These are phyloP conservation scores for Tuber umbilicatum DNA, from an alignment of 495 filamentous ascomycete genomes.

Conservation along the genomic window DNA sequence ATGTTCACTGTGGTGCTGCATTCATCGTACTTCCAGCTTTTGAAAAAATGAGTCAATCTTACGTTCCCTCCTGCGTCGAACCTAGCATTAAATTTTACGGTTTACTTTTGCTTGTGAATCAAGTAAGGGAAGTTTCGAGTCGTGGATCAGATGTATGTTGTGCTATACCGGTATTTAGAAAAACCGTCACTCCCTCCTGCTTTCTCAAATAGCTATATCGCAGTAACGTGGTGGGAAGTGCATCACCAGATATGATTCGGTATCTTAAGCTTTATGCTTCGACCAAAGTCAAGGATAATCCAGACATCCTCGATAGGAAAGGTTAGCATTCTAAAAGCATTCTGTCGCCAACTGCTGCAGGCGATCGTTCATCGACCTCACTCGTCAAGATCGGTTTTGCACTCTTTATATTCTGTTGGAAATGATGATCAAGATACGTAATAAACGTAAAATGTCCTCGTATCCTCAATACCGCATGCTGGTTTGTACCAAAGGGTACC, in stretches of 20 bases:
- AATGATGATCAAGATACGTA: too few relatives aligned
- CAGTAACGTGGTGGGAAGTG: neutral
- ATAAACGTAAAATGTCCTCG: too few relatives aligned
- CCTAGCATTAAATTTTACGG: neutral
- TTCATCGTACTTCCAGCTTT: neutral
- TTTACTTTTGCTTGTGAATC: neutral
- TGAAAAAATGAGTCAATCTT: neutral
- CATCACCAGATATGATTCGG: conserved; percentile 1
- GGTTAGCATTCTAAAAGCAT: neutral
- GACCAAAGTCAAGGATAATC: neutral
- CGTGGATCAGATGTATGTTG: neutral
- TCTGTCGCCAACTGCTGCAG: neutral
- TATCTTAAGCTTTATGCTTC: neutral
- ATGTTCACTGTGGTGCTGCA: neutral
- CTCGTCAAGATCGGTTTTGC: neutral
- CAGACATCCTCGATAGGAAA: neutral
- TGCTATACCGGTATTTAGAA: neutral
- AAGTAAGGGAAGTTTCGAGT: neutral
- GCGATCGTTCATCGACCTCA: neutral
- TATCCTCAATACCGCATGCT: too few relatives aligned
- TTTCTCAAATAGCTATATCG: neutral
- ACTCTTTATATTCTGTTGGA: neutral
- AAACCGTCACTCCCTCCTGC: neutral
- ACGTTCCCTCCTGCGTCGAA: neutral
- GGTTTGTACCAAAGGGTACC: too few relatives aligned